A percentile compares a stretch with the other conserved stretches of the same genome.
Conservation (phyloP, 2,329 filamentous ascomycete species). For the Diplodia sapinea region DNA sequence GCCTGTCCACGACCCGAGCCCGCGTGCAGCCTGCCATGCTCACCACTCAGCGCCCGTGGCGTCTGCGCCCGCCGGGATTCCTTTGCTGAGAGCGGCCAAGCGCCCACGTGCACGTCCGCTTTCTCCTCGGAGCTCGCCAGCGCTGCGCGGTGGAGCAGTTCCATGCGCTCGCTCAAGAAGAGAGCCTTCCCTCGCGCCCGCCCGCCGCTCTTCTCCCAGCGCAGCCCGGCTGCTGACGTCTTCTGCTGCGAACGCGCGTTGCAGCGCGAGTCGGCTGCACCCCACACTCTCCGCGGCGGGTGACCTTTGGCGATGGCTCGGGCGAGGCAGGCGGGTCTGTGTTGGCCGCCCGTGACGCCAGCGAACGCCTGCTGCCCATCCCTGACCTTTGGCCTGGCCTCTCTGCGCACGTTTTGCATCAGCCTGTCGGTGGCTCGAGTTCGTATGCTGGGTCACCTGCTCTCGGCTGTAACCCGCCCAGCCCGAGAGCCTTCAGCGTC, state of each 20-base stretch:
- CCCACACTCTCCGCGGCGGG: conserved; percentile 18
- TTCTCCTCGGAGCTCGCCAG: conserved; percentile 30
- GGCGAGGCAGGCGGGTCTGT: conserved; percentile 17
- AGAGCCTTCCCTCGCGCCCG: background rate
- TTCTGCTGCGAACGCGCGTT: conserved; percentile 11
- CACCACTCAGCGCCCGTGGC: conserved; percentile 21
- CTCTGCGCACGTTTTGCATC: conserved; percentile 30
- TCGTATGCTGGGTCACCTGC: conserved; percentile 27
- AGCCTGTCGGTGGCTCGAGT: conserved; percentile 29
- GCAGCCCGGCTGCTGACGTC: background rate
- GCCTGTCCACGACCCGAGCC: background rate
- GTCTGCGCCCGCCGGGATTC: conserved; percentile 16
- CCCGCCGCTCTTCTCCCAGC: background rate
- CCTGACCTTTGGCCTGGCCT: conserved; percentile 8
- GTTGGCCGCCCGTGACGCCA: conserved; percentile 29
- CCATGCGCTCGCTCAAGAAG: conserved; percentile 6
- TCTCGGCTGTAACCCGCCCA: conserved; percentile 25
- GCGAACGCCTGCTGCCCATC: conserved; percentile 21
- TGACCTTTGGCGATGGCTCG: conserved; percentile 22
- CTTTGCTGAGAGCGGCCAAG: conserved; percentile 21
- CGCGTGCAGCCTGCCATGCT: conserved; percentile 24
- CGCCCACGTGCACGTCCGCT: conserved; percentile 11
- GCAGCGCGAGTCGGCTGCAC: conserved; percentile 5
- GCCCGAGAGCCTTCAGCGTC: conserved; percentile 19
- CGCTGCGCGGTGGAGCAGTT: conserved; percentile 11